These are phyloP conservation scores for Perkinsus olseni DNA, from an alignment of 169 alveolate species.

Conservation along the genomic window DNA sequence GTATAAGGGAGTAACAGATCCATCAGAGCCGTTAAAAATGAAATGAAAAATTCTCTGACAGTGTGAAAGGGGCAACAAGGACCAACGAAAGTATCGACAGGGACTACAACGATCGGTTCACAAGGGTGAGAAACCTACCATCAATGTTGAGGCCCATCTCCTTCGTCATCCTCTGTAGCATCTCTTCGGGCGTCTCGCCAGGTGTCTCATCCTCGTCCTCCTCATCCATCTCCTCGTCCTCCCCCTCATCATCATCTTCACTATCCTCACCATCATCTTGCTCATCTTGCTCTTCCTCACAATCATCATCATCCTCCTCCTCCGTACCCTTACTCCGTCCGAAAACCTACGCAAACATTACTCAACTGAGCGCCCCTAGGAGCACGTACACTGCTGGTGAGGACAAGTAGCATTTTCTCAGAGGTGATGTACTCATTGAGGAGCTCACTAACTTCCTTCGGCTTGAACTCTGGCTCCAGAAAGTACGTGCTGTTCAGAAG, in stretches of 20 bases:
- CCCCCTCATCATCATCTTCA: neutral
- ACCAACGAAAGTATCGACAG: too few relatives aligned
- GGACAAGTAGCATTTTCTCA: neutral
- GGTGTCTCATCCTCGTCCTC: neutral
- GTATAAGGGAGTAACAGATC: too few relatives aligned
- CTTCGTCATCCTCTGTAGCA: neutral
- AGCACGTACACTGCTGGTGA: neutral
- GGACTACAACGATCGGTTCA: too few relatives aligned
- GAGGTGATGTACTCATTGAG: neutral
- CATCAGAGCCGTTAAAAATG: too few relatives aligned
- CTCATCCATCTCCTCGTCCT: neutral
- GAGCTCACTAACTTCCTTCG: neutral
- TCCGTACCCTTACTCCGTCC: neutral
- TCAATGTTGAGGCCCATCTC: neutral
- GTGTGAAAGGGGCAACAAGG: too few relatives aligned
- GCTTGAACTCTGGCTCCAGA: neutral
- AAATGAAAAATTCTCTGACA: too few relatives aligned
- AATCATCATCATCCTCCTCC: too few relatives aligned
- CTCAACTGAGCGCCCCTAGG: neutral
- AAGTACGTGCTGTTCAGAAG: neutral
- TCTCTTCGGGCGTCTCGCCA: too few relatives aligned
- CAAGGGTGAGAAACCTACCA: too few relatives aligned
- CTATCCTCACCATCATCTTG: neutral
- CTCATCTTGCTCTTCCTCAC: neutral
- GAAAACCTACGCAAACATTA: neutral